These are phyloP conservation scores for Otatea glauca DNA, from an alignment of 176 grass and related monocot genomes.

Conservation along the genomic window DNA sequence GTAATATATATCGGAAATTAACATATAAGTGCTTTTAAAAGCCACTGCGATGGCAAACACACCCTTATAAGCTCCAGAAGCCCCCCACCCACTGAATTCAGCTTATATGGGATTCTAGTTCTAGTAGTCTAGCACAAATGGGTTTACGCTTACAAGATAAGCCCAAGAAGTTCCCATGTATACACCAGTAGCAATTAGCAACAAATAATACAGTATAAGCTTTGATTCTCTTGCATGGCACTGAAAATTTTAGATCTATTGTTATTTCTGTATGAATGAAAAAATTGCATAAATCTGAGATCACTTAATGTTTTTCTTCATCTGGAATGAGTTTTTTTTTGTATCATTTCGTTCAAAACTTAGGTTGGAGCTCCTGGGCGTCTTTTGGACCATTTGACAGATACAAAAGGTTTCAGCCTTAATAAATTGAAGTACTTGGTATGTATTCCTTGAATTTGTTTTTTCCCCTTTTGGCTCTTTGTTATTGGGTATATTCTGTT, in stretches of 20 bases:
- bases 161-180: neutral
- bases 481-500: neutral
- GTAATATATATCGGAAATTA: neutral
- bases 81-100: neutral
- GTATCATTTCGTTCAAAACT: conserved; percentile 42
- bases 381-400: conserved; percentile 81
- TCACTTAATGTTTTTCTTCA: conserved; percentile 21
- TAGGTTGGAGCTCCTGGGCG: conserved; percentile 87
- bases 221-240: conserved; percentile 12
- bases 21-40: neutral
- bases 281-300: neutral
- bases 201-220: neutral
- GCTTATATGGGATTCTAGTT: neutral
- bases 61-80: conserved; percentile 1
- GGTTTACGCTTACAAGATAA: neutral
- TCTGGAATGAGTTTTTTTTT: conserved; percentile 18
- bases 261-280: neutral
- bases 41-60: neutral
- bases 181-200: conserved; percentile 29
- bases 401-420: conserved; percentile 91
- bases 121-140: neutral
- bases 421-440: conserved; percentile 87
- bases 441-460: conserved; percentile 5
- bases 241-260: neutral
- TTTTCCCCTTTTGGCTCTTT: neutral